Evolutionary conservation across 192 early-diverging fungal species (phyloP).

Genomic region (Coemansia erecta): DNA sequence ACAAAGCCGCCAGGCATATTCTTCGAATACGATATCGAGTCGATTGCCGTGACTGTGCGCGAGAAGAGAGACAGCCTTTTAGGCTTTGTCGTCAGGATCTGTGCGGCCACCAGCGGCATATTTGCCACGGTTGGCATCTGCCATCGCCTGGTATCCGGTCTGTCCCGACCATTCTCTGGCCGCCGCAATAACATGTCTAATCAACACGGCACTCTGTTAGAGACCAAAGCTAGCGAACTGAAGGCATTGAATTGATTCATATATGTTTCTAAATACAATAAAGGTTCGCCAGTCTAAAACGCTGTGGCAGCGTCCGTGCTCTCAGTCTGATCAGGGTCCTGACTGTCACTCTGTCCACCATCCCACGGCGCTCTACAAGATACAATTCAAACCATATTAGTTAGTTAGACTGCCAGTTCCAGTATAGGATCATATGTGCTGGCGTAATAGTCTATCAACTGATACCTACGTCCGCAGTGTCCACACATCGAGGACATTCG

Average conservation of each 20-base stretch:
- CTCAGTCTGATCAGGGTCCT: neutral
- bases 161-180: neutral
- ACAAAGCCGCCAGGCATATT: conserved; percentile 64
- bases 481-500: conserved; percentile 53
- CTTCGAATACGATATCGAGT: conserved; percentile 90
- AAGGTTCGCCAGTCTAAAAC: neutral
- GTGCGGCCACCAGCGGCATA: conserved; percentile 83
- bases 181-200: neutral
- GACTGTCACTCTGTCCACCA: neutral
- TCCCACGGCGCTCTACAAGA: conserved; percentile 1
- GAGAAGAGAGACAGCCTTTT: conserved; percentile 63
- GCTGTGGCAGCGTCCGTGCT: neutral
- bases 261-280: neutral
- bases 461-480: conserved; percentile 17
- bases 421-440: too few species aligned
- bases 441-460: neutral
- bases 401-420: neutral
- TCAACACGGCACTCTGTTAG: too few species aligned
- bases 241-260: neutral
- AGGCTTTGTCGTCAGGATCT: conserved; percentile 75
- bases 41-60: conserved; percentile 76
- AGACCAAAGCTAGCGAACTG: too few species aligned
- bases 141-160: conserved; percentile 42
- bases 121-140: conserved; percentile 67
- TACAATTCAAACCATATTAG: neutral